Conservation (phyloP, 768 basidiomycete species). For the Xerocomus brunneocitrinus region DNA sequence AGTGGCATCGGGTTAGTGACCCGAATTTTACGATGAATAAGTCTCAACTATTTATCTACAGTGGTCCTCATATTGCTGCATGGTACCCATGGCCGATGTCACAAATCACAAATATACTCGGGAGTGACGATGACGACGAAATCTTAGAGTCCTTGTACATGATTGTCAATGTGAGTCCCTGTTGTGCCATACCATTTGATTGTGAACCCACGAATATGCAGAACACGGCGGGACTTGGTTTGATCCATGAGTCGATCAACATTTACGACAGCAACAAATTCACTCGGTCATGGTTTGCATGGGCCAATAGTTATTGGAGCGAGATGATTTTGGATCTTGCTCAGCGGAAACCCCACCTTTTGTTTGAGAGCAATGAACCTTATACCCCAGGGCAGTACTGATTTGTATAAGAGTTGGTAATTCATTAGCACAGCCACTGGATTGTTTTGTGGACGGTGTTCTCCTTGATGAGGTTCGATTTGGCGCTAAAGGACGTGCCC, state of each 20-base stretch:
- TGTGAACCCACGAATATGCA: conserved; percentile 22
- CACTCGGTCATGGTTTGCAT: conserved; percentile 76
- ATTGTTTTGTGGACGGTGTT: conserved; percentile 8
- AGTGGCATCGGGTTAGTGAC: conserved; percentile 62
- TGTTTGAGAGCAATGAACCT: conserved; percentile 51
- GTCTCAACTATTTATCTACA: conserved; percentile 22
- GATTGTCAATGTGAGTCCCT: conserved; percentile 58
- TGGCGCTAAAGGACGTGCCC: conserved; percentile 14
- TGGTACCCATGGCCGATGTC: conserved; percentile 87
- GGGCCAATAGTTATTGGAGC: conserved; percentile 81
- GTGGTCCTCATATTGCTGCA: conserved; percentile 70
- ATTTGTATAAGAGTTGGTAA: neutral
- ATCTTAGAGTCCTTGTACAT: conserved; percentile 58
- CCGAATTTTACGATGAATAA: neutral
- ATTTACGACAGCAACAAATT: conserved; percentile 56
- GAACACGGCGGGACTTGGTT: conserved; percentile 72
- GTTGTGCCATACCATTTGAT: neutral
- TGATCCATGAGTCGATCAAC: conserved; percentile 71
- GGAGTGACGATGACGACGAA: conserved; percentile 67
- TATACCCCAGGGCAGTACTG: conserved; percentile 47
- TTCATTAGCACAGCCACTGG: conserved; percentile 19
- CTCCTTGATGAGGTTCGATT: conserved; percentile 13
- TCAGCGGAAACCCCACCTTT: conserved; percentile 62
- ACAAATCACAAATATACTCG: conserved; percentile 67
- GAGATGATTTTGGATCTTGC: conserved; percentile 80